Evolutionary conservation across 2,329 filamentous ascomycete genomes (phyloP).

Genomic region (Cladorrhinum sp.): DNA sequence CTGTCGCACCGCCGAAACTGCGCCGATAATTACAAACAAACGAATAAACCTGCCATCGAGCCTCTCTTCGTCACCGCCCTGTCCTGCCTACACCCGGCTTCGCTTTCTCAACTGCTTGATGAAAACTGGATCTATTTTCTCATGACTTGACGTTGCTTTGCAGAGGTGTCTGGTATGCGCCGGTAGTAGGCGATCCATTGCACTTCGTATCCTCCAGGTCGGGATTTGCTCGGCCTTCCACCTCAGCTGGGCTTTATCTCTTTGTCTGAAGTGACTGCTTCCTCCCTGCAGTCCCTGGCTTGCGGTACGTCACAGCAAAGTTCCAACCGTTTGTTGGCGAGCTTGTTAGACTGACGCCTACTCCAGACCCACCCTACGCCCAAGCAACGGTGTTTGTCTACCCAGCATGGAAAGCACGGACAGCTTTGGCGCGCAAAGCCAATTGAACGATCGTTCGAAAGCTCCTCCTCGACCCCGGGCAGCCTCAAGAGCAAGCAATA

Average conservation of each 20-base stretch:
- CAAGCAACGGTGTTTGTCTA: constrained; percentile 16
- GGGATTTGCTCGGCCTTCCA: neutral
- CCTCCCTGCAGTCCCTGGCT: neutral
- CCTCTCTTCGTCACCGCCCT: neutral
- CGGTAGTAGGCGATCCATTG: neutral
- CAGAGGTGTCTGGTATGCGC: neutral
- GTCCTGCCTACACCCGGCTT: too few relatives aligned
- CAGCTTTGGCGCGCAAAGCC: constrained; percentile 8
- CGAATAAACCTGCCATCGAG: neutral
- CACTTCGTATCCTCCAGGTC: too few relatives aligned
- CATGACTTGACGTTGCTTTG: neutral
- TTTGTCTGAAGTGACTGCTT: neutral
- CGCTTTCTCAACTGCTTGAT: neutral
- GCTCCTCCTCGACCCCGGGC: constrained; percentile 37
- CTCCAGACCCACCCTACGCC: constrained; percentile 10
- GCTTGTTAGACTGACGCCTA: constrained; percentile 11
- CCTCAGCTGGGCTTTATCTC: neutral
- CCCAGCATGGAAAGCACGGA: constrained; percentile 25
- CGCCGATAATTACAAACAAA: neutral
- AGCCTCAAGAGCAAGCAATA: constrained; percentile 46
- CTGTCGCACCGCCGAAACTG: neutral
- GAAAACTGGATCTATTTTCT: neutral
- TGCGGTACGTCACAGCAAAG: neutral
- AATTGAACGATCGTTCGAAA: constrained; percentile 20
- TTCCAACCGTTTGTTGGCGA: constrained; percentile 1